Percentiles rank a stretch among this genome's conserved stretches.
phyloP scores from a whole-genome alignment of 768 basidiomycete genomes.

The Mycena galopus region DNA sequence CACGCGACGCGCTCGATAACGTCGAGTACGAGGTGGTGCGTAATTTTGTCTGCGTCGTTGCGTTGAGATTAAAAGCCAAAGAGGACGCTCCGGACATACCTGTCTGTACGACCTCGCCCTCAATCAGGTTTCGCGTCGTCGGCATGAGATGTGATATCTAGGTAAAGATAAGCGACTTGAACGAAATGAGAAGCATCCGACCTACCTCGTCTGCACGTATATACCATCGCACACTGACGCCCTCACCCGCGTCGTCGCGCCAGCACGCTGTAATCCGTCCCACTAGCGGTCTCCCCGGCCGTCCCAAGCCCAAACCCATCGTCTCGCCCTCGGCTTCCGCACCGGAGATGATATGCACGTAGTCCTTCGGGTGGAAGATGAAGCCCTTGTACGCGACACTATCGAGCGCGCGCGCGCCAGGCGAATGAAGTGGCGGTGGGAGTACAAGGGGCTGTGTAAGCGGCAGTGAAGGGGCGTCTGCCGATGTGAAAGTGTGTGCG shows the following conservation, averaged over 20 bases:
- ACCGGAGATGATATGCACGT: slow-evolving; percentile 23
- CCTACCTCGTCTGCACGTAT: slow-evolving; percentile 31
- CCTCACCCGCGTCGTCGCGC: slow-evolving; percentile 23
- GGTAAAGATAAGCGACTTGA: background rate
- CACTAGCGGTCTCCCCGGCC: slow-evolving; percentile 16
- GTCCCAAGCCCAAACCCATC: slow-evolving; percentile 16
- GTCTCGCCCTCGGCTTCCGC: slow-evolving; percentile 1
- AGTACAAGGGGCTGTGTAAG: slow-evolving; percentile 19
- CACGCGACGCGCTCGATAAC: slow-evolving; percentile 72
- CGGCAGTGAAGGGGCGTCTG: background rate
- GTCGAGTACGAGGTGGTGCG: slow-evolving; percentile 79
- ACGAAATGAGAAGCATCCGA: background rate
- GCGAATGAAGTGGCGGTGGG: slow-evolving; percentile 7
- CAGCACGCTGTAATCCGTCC: slow-evolving; percentile 32
- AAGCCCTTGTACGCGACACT: slow-evolving; percentile 30
- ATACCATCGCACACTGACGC: slow-evolving; percentile 34
- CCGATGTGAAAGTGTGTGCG: slow-evolving; percentile 23
- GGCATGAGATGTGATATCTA: slow-evolving; percentile 33
- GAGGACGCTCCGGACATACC: background rate
- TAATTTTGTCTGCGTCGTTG: slow-evolving; percentile 69
- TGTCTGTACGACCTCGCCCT: slow-evolving; percentile 34
- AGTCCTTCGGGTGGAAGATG: slow-evolving; percentile 17
- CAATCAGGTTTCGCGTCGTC: slow-evolving; percentile 8
- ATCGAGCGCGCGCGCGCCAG: slow-evolving; percentile 23
- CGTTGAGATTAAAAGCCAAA: background rate